Conservation (phyloP, 2,329 filamentous ascomycete genomes). For the Diaporthe velutina region DNA sequence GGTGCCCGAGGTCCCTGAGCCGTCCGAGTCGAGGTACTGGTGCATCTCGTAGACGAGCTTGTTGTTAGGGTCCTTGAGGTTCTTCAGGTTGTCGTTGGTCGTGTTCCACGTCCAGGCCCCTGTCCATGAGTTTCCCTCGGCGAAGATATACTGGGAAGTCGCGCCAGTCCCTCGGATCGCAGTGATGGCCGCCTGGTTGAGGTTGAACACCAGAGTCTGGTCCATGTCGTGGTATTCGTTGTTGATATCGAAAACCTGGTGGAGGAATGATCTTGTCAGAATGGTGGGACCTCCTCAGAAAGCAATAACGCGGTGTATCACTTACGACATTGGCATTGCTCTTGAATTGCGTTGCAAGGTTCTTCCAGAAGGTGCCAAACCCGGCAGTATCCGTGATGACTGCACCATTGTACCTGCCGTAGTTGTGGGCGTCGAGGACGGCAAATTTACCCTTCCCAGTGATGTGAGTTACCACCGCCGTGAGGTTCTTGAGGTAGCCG, state of each 20-base stretch:
- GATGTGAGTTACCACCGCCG: constrained; percentile 49
- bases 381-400: constrained; percentile 65
- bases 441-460: constrained; percentile 46
- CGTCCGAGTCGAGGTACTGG: constrained; percentile 68
- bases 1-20: constrained; percentile 59
- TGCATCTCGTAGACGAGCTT: constrained; percentile 70
- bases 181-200: constrained; percentile 74
- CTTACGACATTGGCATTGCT: constrained; percentile 60
- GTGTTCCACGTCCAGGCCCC: constrained; percentile 52
- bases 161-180: constrained; percentile 69
- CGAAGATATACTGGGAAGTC: constrained; percentile 63
- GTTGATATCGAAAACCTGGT: constrained; percentile 69
- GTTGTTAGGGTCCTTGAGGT: constrained; percentile 59
- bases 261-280: background rate
- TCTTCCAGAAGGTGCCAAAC: constrained; percentile 69
- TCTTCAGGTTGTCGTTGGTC: constrained; percentile 53
- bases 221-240: constrained; percentile 74
- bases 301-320: background rate
- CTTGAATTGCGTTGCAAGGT: constrained; percentile 65
- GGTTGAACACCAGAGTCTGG: constrained; percentile 65
- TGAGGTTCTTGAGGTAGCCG: constrained; percentile 48
- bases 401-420: constrained; percentile 62
- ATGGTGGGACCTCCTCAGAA: background rate
- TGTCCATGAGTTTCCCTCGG: constrained; percentile 51
- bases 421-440: constrained; percentile 69